These are phyloP conservation scores for Ramicandelaber brevisporus DNA, from an alignment of 192 early-diverging fungal species.

Conservation along the genomic window DNA sequence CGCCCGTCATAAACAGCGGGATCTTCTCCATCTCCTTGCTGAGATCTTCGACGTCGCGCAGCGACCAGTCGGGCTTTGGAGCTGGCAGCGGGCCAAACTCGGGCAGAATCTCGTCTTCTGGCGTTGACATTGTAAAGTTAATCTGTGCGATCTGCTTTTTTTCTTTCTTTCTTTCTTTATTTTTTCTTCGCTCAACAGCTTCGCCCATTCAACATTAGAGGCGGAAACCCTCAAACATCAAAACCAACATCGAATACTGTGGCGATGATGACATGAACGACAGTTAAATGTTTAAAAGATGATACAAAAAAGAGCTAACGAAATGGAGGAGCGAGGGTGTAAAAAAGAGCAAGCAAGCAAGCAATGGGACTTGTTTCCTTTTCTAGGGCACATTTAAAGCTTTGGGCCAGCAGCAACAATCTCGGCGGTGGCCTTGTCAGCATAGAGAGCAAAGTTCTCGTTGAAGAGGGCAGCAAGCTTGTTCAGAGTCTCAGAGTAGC, in stretches of 20 bases:
- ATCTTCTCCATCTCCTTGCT: conserved; percentile 33
- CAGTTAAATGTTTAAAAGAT: background rate
- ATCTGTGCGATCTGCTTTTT: too few species aligned
- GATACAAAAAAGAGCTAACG: background rate
- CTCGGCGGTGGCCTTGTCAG: conserved; percentile 44
- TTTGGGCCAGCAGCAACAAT: conserved; percentile 46
- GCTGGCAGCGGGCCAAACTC: too few species aligned
- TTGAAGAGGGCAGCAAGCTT: conserved; percentile 68
- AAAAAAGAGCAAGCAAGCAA: background rate
- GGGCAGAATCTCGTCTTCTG: too few species aligned
- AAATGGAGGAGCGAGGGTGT: background rate
- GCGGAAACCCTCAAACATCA: too few species aligned
- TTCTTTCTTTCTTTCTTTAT: too few species aligned
- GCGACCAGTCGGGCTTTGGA: too few species aligned
- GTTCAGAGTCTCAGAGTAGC: conserved; percentile 32
- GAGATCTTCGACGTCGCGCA: too few species aligned
- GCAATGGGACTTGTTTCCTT: background rate
- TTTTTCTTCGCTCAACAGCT: too few species aligned
- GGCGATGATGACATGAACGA: too few species aligned
- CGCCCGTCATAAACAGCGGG: conserved; percentile 90
- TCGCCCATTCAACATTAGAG: too few species aligned
- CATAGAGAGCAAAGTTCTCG: conserved; percentile 73
- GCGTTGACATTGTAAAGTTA: too few species aligned
- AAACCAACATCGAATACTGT: too few species aligned
- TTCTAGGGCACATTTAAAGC: conserved; percentile 13